Conservation (phyloP, 805 yeast genomes). For the Ascoidea tarda region DNA sequence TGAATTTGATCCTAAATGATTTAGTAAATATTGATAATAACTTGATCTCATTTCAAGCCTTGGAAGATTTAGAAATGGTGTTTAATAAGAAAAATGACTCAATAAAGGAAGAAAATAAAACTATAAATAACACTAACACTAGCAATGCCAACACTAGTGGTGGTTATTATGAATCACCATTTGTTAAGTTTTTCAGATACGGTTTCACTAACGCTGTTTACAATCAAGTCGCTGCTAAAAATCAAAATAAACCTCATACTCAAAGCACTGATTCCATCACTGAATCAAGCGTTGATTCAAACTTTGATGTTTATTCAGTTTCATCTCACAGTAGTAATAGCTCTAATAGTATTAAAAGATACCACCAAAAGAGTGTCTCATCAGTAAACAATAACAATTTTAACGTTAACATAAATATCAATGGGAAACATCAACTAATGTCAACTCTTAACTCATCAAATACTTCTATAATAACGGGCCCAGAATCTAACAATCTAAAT, state of each 20-base stretch:
- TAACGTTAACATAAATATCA: neutral
- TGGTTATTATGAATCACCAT: slow-evolving; percentile 2
- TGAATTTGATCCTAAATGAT: slow-evolving; percentile 20
- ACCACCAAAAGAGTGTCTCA: no score
- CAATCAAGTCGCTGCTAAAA: neutral
- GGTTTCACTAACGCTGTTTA: slow-evolving; percentile 4
- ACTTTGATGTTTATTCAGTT: neutral
- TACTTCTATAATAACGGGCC: slow-evolving; percentile 1
- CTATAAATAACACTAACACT: neutral
- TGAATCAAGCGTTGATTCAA: neutral
- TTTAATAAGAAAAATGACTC: slow-evolving; percentile 2
- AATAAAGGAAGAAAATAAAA: neutral
- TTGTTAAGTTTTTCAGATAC: slow-evolving; percentile 8
- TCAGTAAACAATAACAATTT: neutral
- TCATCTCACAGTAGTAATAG: neutral
- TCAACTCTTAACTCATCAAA: neutral
- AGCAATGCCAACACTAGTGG: slow-evolving; percentile 1
- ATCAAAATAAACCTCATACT: neutral
- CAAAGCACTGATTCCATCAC: neutral
- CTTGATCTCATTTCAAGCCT: slow-evolving; percentile 3
- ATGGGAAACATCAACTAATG: neutral
- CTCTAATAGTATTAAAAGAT: no score
- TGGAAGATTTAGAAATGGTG: slow-evolving; percentile 3
- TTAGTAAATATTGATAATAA: slow-evolving; percentile 4
- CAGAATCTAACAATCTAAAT: neutral